A percentile compares a stretch with the other conserved stretches of the same genome.
These are phyloP conservation scores for Symmetrospora coprosmae DNA, from an alignment of 768 basidiomycete species.

Conservation along the genomic window DNA sequence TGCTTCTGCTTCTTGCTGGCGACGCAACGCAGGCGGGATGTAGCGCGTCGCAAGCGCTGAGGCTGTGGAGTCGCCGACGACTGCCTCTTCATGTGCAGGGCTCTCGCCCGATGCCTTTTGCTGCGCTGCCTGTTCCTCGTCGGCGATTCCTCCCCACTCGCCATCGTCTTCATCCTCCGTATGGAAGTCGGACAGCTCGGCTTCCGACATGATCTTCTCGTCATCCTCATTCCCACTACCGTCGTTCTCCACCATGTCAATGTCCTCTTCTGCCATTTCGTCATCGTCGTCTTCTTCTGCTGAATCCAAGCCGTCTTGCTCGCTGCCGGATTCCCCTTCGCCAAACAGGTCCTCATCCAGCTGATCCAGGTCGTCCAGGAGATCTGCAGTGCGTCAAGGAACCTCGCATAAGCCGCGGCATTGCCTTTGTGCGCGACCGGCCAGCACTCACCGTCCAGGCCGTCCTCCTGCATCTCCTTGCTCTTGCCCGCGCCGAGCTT, in stretches of 20 bases:
- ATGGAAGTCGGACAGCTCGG: background rate
- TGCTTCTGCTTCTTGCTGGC: background rate
- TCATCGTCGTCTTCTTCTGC: slow-evolving; percentile 39
- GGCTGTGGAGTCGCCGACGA: background rate
- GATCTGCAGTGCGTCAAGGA: background rate
- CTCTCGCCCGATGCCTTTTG: too few species aligned
- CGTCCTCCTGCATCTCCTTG: slow-evolving; percentile 52
- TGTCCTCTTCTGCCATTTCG: slow-evolving; percentile 2
- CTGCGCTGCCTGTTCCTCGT: background rate
- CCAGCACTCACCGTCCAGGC: slow-evolving; percentile 54
- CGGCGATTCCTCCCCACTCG: background rate
- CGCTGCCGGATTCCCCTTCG: slow-evolving; percentile 28
- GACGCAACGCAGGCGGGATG: background rate
- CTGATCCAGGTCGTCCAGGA: slow-evolving; percentile 21
- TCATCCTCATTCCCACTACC: slow-evolving; percentile 29
- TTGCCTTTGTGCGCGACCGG: slow-evolving; percentile 33
- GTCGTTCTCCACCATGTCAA: slow-evolving; percentile 37
- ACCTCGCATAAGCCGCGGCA: slow-evolving; percentile 25
- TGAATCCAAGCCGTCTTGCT: slow-evolving; percentile 32
- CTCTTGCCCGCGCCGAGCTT: slow-evolving; percentile 51
- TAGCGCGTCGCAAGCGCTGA: background rate
- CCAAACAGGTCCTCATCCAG: slow-evolving; percentile 14
- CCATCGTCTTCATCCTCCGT: slow-evolving; percentile 23
- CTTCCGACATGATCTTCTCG: background rate
- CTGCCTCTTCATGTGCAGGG: too few species aligned